Base-by-base conservation (phyloP, 2,329 filamentous ascomycete genomes). In the Ophiocordyceps polyrhachis-furcata region DNA sequence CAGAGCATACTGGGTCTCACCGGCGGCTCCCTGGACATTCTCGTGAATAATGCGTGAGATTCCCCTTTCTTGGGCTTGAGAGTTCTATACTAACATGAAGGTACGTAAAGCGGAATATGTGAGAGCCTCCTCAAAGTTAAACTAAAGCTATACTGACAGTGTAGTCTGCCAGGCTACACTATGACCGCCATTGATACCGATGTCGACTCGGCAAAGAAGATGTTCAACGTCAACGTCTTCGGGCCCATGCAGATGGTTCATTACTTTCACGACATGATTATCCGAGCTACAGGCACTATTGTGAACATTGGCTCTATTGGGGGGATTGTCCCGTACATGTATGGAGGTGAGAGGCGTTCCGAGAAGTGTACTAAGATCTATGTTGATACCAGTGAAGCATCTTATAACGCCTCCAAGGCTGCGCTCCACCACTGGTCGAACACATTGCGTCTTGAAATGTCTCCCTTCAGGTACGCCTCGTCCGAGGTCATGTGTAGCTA, bases 211-310 rank as follows among this genome's bases (percentile, higher is more conserved):
- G 62, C 57, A 8, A 58, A 56, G 32, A 50, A 48, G 19, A 47
- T 67, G 42, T 66, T 63, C 48, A 62, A 68, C 9, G 54, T 64
- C 25, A 70, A 70, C 48, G 50, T 66, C 29, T 68, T 61, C 54
- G 62, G 60, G 0, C 46, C 55, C 0, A 48, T 55, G 51, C 47
- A 47, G 15, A 50, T 52, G 46, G 50, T 52, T 2, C 46, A 51
- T 40, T 40, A 46, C 17, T 53, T 54, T 23, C 45, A 46, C 23
- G 40, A 40, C 15, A 46, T 51, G 43, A 41, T 55, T 21, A 50
- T 55, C 5, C 45, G 38, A 9, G 47, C 51, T 1, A 40, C 41
- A 11, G 53, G 52, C 21, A 48, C 46, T 9, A 49, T 55, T 28
- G 47, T 50, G 38, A 55, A 53, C 41, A 51, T 55, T 41, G 52